These are phyloP conservation scores for Pyrenochaeta sp. DNA, from an alignment of 2,329 filamentous ascomycete genomes.

Conservation along the genomic window DNA sequence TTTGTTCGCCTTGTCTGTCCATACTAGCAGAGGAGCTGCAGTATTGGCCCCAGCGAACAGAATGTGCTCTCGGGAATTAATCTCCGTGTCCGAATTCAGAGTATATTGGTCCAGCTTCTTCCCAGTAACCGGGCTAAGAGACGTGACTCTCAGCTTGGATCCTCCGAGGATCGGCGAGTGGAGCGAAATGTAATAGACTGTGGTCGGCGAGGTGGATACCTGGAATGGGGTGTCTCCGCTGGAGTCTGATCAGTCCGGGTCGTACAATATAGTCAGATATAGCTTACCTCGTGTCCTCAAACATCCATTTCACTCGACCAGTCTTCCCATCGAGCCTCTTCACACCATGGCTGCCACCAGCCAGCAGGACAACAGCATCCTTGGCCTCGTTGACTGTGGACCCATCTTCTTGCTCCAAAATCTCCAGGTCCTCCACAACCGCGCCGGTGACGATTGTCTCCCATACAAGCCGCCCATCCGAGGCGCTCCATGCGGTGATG, in stretches of 20 bases:
- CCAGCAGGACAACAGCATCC: conserved; percentile 75
- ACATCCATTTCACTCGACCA: conserved; percentile 82
- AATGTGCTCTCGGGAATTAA: conserved; percentile 70
- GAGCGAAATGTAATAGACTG: conserved; percentile 78
- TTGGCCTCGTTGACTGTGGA: conserved; percentile 59
- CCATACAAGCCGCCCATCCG: conserved; percentile 83
- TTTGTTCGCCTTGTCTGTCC: conserved; percentile 70
- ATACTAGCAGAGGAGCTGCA: conserved; percentile 76
- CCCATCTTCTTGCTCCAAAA: conserved; percentile 74
- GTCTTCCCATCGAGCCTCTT: conserved; percentile 76
- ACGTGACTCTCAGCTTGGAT: conserved; percentile 78
- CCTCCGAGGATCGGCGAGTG: conserved; percentile 70
- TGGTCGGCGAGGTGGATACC: conserved; percentile 72
- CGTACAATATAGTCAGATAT: neutral
- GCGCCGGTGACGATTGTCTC: conserved; percentile 66
- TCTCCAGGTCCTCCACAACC: conserved; percentile 74
- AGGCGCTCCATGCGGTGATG: conserved; percentile 83
- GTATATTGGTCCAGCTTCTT: conserved; percentile 74
- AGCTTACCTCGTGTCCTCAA: conserved; percentile 66
- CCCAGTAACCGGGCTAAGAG: conserved; percentile 77
- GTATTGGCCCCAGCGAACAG: conserved; percentile 80
- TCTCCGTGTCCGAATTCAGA: conserved; percentile 77
- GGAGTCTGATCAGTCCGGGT: conserved; percentile 27
- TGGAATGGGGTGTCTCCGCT: conserved; percentile 78
- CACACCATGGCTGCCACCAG: conserved; percentile 66